Evolutionary conservation across 1,139 yeast species (phyloP).

Genomic region (Geotrichum candidum): DNA sequence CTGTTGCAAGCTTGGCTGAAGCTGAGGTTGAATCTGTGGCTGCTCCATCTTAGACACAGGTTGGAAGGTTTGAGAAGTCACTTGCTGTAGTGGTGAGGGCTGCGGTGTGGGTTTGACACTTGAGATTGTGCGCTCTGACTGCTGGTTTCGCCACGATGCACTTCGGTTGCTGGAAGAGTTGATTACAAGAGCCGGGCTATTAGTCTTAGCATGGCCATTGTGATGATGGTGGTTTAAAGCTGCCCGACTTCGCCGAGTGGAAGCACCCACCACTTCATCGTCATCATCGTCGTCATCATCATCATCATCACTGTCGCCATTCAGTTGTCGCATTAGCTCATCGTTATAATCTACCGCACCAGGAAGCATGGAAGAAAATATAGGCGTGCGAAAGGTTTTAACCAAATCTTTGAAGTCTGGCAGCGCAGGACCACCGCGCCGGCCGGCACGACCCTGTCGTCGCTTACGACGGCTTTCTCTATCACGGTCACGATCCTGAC

Average conservation of each 20-base stretch:
- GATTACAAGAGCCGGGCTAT: neutral
- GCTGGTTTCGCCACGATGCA: neutral
- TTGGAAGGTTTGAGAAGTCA: neutral
- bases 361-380: conserved; percentile 72
- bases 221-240: neutral
- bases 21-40: no score
- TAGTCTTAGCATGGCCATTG: neutral
- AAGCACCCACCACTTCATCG: neutral
- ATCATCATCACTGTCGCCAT: neutral
- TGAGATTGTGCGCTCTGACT: neutral
- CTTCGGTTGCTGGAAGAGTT: neutral
- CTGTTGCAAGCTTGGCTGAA: no score
- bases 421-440: conserved; percentile 58
- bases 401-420: conserved; percentile 82
- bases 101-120: neutral
- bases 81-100: neutral
- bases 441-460: conserved; percentile 68
- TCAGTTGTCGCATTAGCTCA: neutral
- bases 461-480: conserved; percentile 86
- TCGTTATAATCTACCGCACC: conserved; percentile 63
- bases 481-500: conserved; percentile 84
- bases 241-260: neutral
- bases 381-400: conserved; percentile 82
- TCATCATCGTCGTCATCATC: neutral
- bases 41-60: no score